Conservation (phyloP, 805 yeast species). For the Candida maesae region DNA sequence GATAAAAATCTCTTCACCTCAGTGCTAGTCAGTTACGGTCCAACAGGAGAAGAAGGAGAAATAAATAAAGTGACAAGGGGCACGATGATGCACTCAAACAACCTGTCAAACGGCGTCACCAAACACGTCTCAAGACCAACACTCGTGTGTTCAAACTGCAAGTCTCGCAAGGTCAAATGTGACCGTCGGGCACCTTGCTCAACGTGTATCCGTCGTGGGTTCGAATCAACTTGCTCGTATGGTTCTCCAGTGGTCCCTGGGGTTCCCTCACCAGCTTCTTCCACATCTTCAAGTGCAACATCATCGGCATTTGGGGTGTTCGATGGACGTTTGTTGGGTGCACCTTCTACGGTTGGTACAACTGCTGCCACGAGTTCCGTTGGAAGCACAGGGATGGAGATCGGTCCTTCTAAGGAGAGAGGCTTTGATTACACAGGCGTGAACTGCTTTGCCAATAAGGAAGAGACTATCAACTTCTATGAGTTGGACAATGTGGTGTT, state of each 20-base stretch:
- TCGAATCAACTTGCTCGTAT: constrained; percentile 1
- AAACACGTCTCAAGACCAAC: constrained; percentile 2
- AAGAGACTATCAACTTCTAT: constrained; percentile 8
- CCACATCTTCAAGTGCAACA: not conserved
- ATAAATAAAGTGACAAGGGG: too few relatives aligned
- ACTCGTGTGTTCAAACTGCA: constrained; percentile 5
- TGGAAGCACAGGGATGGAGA: not conserved
- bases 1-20: too few relatives aligned
- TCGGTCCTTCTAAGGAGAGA: not conserved
- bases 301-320: not conserved
- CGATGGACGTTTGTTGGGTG: not conserved
- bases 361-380: too few relatives aligned
- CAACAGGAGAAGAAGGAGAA: too few relatives aligned
- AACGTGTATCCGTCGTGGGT: constrained; percentile 6
- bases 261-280: not conserved
- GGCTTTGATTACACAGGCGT: constrained; percentile 7
- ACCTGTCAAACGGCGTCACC: too few relatives aligned
- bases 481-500: not conserved
- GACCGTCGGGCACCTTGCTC: constrained; percentile 7
- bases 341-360: too few relatives aligned
- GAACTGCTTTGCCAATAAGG: constrained; percentile 1
- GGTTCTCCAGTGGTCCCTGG: not conserved
- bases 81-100: too few relatives aligned
- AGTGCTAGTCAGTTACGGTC: too few relatives aligned
- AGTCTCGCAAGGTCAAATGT: constrained; percentile 8